Evolutionary conservation across 1,284 basidiomycete genomes (phyloP), one percentile per base, ranked within the genome.

Genomic region (Leccinum pachyderme): DNA sequence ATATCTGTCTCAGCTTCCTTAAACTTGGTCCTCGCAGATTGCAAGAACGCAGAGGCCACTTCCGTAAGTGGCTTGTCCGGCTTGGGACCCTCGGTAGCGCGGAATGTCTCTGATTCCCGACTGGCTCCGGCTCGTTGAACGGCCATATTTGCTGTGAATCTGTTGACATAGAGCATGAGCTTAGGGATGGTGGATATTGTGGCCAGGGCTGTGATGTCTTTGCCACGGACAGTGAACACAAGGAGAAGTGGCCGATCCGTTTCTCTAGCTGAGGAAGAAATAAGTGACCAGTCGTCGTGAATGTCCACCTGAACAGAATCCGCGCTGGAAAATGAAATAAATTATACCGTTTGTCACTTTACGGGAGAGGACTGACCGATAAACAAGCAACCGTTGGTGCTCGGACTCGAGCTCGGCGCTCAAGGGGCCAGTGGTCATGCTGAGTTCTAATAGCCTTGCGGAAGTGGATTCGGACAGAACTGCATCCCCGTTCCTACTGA

Each of bases 11-110:
- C 87, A 15, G 79, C 75, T 70, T 89, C 87, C 61, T 81, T 83
- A 66, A 88, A 79, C 44, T 81, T 81, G 50, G 76, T 82, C 51
- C 84, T 77, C 27, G 91, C 89, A 0, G 89, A 87, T 52, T 84
- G 79, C 33, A 94, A 72, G 81, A 94, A 90, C 13, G 89, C 90
- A 53, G 89, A 84, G 0, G 92, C 90, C 33, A 94, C 88, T 8
- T 89, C 84, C 1, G 91, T 91, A 4, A 93, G 77, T 5, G 90
- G 81, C 66, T 89, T 89, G 59, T 86, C 85, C 5, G 88, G 87
- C 63, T 82, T 85, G 5, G 87, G 83, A 7, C 78, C 74, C 33
- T 81, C 81, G 22, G 83, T 81, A 13, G 81, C 76, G 22, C 87
- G 77, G 76, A 90, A 91, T 1, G 86, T 82, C 55, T 81, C 78